Base-by-base conservation (phyloP, 164 flowering plant species). In the Chloranthus sessilifolius region DNA sequence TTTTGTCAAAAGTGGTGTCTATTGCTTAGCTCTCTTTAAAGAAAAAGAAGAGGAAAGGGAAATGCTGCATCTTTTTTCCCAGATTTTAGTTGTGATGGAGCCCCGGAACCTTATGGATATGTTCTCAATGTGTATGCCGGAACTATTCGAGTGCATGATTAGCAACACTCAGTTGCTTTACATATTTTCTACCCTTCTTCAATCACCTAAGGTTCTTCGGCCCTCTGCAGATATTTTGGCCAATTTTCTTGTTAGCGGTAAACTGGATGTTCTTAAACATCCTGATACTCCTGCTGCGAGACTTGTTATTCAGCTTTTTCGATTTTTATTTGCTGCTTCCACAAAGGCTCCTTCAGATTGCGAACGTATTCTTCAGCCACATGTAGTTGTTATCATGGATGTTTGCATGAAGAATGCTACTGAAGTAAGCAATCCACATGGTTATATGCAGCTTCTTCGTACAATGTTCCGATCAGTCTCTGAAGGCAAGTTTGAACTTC, bases 21-120 rank as follows among this genome's bases (percentile, higher is more conserved):
- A 87, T 60, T 94, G 99, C 67, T 74, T 94, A 58, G 87, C 91
- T 11, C 79, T 94, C 34, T 89, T 87, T 65, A 94, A 89, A 68
- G 97, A 94, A 59, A 85, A 88, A 57, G 99, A 89, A 22, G 97
- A 89, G 58, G 99, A 94, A 65, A 80, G 71, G 56, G 99, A 94
- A 24, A 94, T 85, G 90, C 72, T 89, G 37, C 68, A 72, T 36
- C 76, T 70, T n/a, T 89, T 89, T 50, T 87, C 99, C 42, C 91
- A 81, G 65, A 82, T 85, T 56, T 73, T 94, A 56, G 75, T 81
- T 35, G 75, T 89, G 43, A 83, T 94, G 97, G 99, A 94, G 67
- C 96, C 97, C 43, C 91, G 96, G 16, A 95, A 94, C 75, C 83
- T 94, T 1, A 94, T 94, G 99, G 99, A 94, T 63, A 89, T 94